These are phyloP conservation scores for Xerocomus minutiporus DNA, from an alignment of 1,284 basidiomycete genomes.

Conservation along the genomic window DNA sequence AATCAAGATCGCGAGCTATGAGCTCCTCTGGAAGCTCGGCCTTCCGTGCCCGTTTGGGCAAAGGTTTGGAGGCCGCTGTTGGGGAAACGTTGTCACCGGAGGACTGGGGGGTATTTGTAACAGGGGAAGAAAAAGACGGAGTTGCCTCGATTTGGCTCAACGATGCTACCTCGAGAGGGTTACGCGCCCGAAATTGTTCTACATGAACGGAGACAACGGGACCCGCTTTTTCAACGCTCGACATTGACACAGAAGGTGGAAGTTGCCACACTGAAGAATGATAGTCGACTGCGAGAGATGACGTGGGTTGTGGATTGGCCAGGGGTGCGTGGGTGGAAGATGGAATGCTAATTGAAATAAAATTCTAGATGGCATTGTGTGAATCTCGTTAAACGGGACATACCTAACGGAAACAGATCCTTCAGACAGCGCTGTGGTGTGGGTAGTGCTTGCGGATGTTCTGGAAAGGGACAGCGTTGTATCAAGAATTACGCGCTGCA, in stretches of 20 bases:
- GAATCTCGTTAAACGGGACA: constrained; percentile 10
- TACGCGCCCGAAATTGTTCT: neutral
- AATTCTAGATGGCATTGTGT: neutral
- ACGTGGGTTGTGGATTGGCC: neutral
- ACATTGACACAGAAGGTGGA: neutral
- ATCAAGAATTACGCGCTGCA: constrained; percentile 17
- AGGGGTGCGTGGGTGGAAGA: neutral
- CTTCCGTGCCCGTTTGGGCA: constrained; percentile 26
- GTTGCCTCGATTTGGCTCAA: neutral
- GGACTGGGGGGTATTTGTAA: neutral
- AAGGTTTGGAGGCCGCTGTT: constrained; percentile 16
- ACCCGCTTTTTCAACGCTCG: neutral
- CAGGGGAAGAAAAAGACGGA: neutral
- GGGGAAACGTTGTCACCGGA: neutral
- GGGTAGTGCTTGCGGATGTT: neutral
- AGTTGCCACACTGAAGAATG: neutral
- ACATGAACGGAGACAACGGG: neutral
- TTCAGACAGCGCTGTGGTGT: neutral
- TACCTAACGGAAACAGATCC: constrained; percentile 10
- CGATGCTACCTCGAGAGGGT: constrained; percentile 2
- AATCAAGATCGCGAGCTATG: constrained; percentile 29
- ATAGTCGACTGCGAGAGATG: neutral
- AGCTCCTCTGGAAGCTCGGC: constrained; percentile 26
- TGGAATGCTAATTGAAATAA: constrained; percentile 3
- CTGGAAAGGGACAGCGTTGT: neutral